phyloP scores from a whole-genome alignment of 352 stramenopile species.

The Pythium chondricola region DNA sequence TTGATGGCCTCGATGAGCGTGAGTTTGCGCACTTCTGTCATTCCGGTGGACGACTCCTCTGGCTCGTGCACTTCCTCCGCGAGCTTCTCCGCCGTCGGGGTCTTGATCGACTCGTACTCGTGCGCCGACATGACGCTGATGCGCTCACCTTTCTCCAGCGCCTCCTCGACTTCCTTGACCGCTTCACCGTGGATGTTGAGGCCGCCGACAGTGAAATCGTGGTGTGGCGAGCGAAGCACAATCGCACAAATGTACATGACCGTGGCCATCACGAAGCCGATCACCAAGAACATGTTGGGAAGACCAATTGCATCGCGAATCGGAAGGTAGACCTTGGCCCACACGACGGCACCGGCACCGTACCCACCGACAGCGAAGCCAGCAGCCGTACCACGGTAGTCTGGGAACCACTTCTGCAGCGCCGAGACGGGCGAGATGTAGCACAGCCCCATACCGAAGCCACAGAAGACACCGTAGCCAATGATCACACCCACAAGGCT shows the following conservation, averaged over 20 bases:
- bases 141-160: constrained; percentile 24
- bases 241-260: constrained; percentile 39
- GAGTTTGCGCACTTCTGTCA: constrained; percentile 28
- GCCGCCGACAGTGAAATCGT: constrained; percentile 33
- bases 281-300: constrained; percentile 39
- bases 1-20: constrained; percentile 35
- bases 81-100: constrained; percentile 22
- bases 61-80: constrained; percentile 17
- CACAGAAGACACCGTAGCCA: constrained; percentile 59
- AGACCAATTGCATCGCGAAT: constrained; percentile 39
- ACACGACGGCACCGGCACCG: constrained; percentile 50
- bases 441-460: constrained; percentile 56
- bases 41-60: constrained; percentile 8
- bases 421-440: constrained; percentile 62
- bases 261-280: constrained; percentile 32
- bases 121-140: constrained; percentile 27
- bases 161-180: constrained; percentile 22
- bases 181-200: constrained; percentile 54
- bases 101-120: constrained; percentile 36
- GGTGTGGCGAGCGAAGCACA: constrained; percentile 37
- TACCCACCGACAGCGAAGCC: constrained; percentile 60
- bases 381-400: constrained; percentile 57
- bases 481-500: constrained; percentile 51
- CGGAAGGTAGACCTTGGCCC: constrained; percentile 53
- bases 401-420: constrained; percentile 71